Percentiles rank a stretch among this genome's conserved stretches.
Evolutionary conservation across 257 asterid genomes (phyloP).

Genomic region (Rehmannia glutinosa): DNA sequence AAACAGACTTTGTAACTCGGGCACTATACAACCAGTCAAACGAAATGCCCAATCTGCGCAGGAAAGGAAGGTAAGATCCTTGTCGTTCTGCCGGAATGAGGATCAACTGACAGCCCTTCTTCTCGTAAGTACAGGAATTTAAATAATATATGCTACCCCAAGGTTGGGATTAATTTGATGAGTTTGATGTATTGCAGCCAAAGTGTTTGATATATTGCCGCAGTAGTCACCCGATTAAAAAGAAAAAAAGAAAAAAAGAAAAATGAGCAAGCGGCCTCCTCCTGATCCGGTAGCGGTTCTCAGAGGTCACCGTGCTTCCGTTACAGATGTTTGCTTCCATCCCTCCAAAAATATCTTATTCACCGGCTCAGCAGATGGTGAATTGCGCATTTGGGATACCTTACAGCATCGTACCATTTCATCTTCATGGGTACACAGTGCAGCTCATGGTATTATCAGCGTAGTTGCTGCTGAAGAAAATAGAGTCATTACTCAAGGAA

Average conservation of each 20-base stretch:
- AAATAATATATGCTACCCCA: too few species aligned
- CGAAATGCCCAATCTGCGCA: too few species aligned
- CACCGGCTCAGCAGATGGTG: conserved; percentile 91
- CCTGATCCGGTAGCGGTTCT: conserved; percentile 94
- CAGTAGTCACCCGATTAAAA: conserved; percentile 16
- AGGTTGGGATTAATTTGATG: not conserved
- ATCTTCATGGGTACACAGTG: conserved; percentile 85
- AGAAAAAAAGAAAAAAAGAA: not conserved
- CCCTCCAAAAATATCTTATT: conserved; percentile 55
- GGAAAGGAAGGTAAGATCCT: too few species aligned
- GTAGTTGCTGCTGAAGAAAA: conserved; percentile 54
- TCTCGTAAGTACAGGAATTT: too few species aligned
- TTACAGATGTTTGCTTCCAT: conserved; percentile 77
- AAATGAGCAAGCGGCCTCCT: conserved; percentile 74
- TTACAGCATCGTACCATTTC: conserved; percentile 72
- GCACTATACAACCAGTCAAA: too few species aligned
- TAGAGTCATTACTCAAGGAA: conserved; percentile 81
- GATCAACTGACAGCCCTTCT: too few species aligned
- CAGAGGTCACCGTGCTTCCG: conserved; percentile 94
- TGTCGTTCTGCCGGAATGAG: too few species aligned
- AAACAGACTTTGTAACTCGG: too few species aligned
- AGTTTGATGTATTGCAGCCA: not conserved
- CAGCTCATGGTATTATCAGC: conserved; percentile 87
- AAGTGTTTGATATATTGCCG: conserved; percentile 44
- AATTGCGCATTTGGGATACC: conserved; percentile 80